Base-by-base conservation (phyloP, 2,329 filamentous ascomycete species). In the Fusarium sp. region DNA sequence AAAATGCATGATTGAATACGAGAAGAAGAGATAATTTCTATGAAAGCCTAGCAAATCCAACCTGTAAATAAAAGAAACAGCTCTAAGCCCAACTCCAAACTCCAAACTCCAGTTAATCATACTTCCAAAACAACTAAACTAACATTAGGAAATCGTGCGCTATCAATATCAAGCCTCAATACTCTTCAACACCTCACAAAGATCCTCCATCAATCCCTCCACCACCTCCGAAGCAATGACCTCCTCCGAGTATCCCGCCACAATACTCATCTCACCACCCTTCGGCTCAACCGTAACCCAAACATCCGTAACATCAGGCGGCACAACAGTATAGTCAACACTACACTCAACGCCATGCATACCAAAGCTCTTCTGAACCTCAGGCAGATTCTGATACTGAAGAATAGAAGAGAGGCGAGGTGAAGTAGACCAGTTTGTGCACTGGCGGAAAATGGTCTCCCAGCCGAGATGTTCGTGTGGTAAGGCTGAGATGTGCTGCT, bases 111-210 rank as follows among this genome's bases (percentile, higher is more conserved):
- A 24, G 8, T 4, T 22, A 8, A 4, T 8, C 5, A 14, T 13
- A 28, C 26, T 42, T 5, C 4, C 3, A 14, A 18, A 24, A 24
- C 4, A 24, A 8, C 26, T 26, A 45, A 45, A 48, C 47, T 10
- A 24, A 51, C 17, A 0, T 0, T 35, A 42, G 12, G 28, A 44
- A n/a, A 14, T 15, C 6, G 7, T 10, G 20, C 1, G 0, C 3
- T 14, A 3, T 30, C 13, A 24, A 30, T 15, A 13, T 50, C 24
- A 51, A 4, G 32, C 26, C 7, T 38, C 20, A 18, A 50, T 59
- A 1, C 20, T 17, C 32, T 47, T 36, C 20, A 59, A 18, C 10
- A 28, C 26, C 15, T 22, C 12, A 14, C 56, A 51, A 5, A 59
- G 41, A 22, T 59, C 42, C 12, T 51, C 32, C 42, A 51, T n/a